phyloP scores from a whole-genome alignment of 2,329 filamentous ascomycete genomes.

The Paraphoma sp. region DNA sequence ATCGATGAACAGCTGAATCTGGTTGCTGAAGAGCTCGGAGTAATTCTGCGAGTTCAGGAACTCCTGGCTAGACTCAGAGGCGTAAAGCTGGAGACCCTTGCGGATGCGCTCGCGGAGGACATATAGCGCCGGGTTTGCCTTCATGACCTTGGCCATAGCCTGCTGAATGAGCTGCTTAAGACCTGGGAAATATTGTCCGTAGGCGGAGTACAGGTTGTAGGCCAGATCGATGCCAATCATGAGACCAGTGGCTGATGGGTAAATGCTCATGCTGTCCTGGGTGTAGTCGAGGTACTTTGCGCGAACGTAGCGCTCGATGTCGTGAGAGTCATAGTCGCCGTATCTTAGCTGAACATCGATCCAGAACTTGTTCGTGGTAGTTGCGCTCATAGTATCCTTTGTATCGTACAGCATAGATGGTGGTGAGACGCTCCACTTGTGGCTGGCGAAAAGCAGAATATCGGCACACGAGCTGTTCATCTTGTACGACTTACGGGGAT shows the following conservation, averaged over 20 bases:
- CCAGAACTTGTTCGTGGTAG: constrained; percentile 99
- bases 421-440: constrained; percentile 98
- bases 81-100: constrained; percentile 97
- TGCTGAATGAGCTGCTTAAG: constrained; percentile 95
- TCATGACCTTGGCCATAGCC: constrained; percentile 99
- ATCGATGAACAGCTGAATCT: constrained; percentile 98
- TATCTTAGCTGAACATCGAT: constrained; percentile 95
- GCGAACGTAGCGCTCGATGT: constrained; percentile 96
- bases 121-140: constrained; percentile 95
- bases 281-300: constrained; percentile 99
- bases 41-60: constrained; percentile 99
- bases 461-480: constrained; percentile 99
- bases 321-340: constrained; percentile 98
- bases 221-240: constrained; percentile 98
- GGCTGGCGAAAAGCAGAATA: constrained; percentile 93
- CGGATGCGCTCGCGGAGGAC: constrained; percentile 96
- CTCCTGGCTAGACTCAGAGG: constrained; percentile 98
- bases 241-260: constrained; percentile 92
- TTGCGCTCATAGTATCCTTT: constrained; percentile 92
- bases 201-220: constrained; percentile 98
- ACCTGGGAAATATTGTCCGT: constrained; percentile 98
- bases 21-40: constrained; percentile 98
- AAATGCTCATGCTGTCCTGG: constrained; percentile 97
- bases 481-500: constrained; percentile 99
- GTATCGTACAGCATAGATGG: constrained; percentile 95